Percentiles rank a stretch among this genome's conserved stretches.
Evolutionary conservation across 139 green algal species (phyloP).

Genomic region (Mychonastes homosphaera): DNA sequence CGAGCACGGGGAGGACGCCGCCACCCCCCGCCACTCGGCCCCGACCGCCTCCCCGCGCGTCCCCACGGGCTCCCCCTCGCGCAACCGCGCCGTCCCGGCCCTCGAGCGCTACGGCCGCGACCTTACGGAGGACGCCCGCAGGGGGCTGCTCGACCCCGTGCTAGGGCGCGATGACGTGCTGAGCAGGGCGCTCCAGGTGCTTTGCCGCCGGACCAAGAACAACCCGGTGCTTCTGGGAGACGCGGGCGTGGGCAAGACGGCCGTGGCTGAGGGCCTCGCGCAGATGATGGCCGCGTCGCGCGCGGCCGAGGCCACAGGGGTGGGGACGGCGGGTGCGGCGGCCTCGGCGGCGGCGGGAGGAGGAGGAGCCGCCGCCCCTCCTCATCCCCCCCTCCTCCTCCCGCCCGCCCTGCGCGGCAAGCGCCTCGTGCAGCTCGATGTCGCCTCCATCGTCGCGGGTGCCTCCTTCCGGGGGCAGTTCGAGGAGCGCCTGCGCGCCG

Average conservation of each 20-base stretch:
- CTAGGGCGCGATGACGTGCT: conserved; percentile 51
- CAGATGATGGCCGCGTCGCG: conserved; percentile 58
- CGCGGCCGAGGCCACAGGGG: conserved; percentile 22
- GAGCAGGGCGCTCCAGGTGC: conserved; percentile 48
- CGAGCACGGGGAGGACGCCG: too few relatives aligned
- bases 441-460: conserved; percentile 73
- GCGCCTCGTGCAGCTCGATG: conserved; percentile 70
- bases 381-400: not conserved
- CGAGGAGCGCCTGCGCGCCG: conserved; percentile 56
- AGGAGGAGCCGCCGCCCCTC: not conserved
- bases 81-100: too few relatives aligned
- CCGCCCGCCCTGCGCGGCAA: conserved; percentile 28
- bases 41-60: too few relatives aligned
- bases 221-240: conserved; percentile 86
- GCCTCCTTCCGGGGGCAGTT: conserved; percentile 82
- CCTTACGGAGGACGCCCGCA: conserved; percentile 46
- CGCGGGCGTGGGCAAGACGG: conserved; percentile 58
- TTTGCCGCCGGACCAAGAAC: conserved; percentile 81
- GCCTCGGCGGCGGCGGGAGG: conserved; percentile 25
- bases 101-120: conserved; percentile 53
- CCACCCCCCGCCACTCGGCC: too few relatives aligned
- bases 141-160: conserved; percentile 56
- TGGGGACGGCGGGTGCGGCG: conserved; percentile 33
- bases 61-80: too few relatives aligned
- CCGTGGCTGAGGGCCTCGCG: conserved; percentile 78